Percentiles rank a stretch among this genome's conserved stretches.
phyloP scores from a whole-genome alignment of 352 stramenopile species.

The Phytophthora hybrid region DNA sequence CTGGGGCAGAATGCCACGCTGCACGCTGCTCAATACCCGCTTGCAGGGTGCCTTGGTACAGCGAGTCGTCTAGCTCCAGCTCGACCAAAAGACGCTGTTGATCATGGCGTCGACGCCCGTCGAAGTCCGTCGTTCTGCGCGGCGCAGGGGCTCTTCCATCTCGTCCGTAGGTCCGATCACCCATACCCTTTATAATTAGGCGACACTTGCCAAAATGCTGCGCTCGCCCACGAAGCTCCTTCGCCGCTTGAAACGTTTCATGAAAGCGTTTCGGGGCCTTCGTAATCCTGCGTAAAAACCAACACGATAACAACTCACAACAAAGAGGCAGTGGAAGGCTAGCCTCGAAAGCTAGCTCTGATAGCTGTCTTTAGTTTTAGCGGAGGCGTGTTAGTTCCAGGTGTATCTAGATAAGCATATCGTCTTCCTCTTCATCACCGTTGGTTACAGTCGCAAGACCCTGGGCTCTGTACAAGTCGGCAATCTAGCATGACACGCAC shows the following conservation, averaged over 20 bases:
- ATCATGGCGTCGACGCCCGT: conserved; percentile 38
- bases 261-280: conserved; percentile 25
- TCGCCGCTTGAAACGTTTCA: conserved; percentile 16
- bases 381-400: conserved; percentile 24
- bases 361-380: conserved; percentile 23
- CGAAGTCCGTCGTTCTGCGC: conserved; percentile 19
- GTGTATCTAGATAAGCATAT: conserved; percentile 82
- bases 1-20: not conserved
- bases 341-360: conserved; percentile 1
- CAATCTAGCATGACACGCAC: conserved; percentile 53
- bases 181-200: conserved; percentile 37
- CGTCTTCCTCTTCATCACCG: conserved; percentile 74
- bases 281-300: conserved; percentile 23
- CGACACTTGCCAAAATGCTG: conserved; percentile 27
- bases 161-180: conserved; percentile 20
- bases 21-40: conserved; percentile 11
- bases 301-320: conserved; percentile 11
- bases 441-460: conserved; percentile 72
- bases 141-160: conserved; percentile 3
- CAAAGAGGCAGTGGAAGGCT: conserved; percentile 8
- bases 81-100: conserved; percentile 70
- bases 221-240: not conserved
- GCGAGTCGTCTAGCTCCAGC: conserved; percentile 67
- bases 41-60: conserved; percentile 34
- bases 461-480: conserved; percentile 83